Evolutionary conservation across 2,329 filamentous ascomycete species (phyloP), one percentile per base, ranked within the genome.

Genomic region (Fusarium tuaranense): DNA sequence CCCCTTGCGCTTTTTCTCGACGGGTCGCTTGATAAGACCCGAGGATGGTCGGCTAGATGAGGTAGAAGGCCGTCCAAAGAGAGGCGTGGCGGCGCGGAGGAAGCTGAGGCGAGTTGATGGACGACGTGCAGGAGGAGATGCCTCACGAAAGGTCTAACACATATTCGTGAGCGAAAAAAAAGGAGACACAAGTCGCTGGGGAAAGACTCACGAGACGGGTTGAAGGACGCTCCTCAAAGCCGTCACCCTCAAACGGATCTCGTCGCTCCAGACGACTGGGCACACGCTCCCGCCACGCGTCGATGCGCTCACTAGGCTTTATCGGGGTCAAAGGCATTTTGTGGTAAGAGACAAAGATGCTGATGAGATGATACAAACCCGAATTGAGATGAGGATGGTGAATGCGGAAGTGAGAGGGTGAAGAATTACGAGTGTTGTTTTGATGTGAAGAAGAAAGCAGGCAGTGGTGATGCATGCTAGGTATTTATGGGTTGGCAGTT

Each of bases 221-320:
- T 0, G 74, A 65, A 20, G 81, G 80, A 4, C 81, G 78, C 18
- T 75, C 73, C 2, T 74, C 77, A 25, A 83, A 83, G 0, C 78
- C 80, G 58, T 84, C 82, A 10, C 79, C 79, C 13, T 73, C 76
- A 53, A 84, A 84, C 0, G 83, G 83, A 64, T 83, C 81, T 5
- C 80, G 77, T 25, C 82, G 77, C 18, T 84, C 82, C 9, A 82
- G 68, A 18, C 79, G 79, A 44, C 80, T 82, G 14, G 83, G 83
- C 25, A 84, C 80, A 14, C 79, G 80, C 32, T 76, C 74, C 6
- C 83, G 78, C 83, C 83, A 84, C 1, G 78, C 76, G 44, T 82
- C 77, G 63, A 84, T 79, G 41, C 68, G 73, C 38, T 78, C 68
- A 10, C 70, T 46, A 1, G 51, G 64, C 34, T 65, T 57, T 68